Base-by-base conservation (phyloP, 2,329 filamentous ascomycete genomes). In the Botrytis fabae region DNA sequence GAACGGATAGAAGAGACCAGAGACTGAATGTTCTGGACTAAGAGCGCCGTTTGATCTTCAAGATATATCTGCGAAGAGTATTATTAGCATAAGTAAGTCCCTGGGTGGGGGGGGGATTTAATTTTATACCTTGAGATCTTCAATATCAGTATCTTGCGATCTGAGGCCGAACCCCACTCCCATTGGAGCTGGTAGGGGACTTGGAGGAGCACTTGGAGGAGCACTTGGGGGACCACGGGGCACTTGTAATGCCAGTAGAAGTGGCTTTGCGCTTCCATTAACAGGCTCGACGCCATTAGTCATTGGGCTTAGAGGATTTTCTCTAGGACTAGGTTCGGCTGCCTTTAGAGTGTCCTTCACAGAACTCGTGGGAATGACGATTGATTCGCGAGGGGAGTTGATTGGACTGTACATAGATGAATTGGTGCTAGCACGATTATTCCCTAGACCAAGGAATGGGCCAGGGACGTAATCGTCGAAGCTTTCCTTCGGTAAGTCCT, bases 11-110 rank as follows among this genome's bases (percentile, higher is more conserved):
- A 89, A 71, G 88, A 87, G 64, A 97, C 93, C 12, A 97, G 87
- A n/a, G 90, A 88, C 82, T 96, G 93, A 76, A 97, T 94, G 62
- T 90, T 92, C 76, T 93, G 90, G 40, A 96, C 91, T 74, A 97
- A 86, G 4, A 90, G 84, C 69, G 93, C 92, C 18, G 92, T 95
- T 81, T 96, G 93, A 79, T 95, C 92, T 80, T 96, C 92, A 51
- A 97, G 88, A 80, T 94, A 95, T 74, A 93, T 88, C 89, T 92
- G 69, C 51, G 73, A 44, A 60, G 62, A 62, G 76, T 71, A 78
- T 79, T 75, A 79, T 79, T 76, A 80, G 75, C 66, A 70, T 59
- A 46, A 69, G 35, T 61, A 20, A 35, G 61, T n/a, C 38, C 48
- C 12, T n/a, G 25, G 10, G 18, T 59, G 10, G 35, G 10, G 18